Percentiles rank a stretch among this genome's conserved stretches.
Evolutionary conservation across 768 basidiomycete genomes (phyloP).

Genomic region (Hebeloma cylindrosporum): DNA sequence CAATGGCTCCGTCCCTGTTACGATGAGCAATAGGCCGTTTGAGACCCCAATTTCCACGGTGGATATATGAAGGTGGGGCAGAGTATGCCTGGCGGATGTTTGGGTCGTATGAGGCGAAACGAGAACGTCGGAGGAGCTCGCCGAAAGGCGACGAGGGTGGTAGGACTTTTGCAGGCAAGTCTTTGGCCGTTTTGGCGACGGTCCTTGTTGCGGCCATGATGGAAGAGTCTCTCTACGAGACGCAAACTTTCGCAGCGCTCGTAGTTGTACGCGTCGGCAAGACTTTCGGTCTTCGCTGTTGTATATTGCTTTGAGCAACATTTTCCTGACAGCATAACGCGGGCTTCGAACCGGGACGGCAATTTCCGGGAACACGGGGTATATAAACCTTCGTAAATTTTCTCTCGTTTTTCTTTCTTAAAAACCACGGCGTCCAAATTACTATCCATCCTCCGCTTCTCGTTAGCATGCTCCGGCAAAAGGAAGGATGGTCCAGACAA

Average conservation of each 20-base stretch:
- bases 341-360: slow-evolving; percentile 19
- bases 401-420: slow-evolving; percentile 15
- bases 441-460: slow-evolving; percentile 62
- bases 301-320: slow-evolving; percentile 5
- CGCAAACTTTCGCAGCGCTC: too few species aligned
- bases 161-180: slow-evolving; percentile 22
- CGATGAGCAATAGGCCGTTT: slow-evolving; percentile 78
- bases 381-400: slow-evolving; percentile 31
- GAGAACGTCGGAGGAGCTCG: slow-evolving; percentile 75
- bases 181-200: slow-evolving; percentile 10
- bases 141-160: slow-evolving; percentile 68
- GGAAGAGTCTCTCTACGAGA: too few species aligned
- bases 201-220: slow-evolving; percentile 26
- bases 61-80: slow-evolving; percentile 63
- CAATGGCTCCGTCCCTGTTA: slow-evolving; percentile 61
- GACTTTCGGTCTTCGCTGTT: neutral
- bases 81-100: slow-evolving; percentile 77
- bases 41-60: slow-evolving; percentile 82
- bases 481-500: slow-evolving; percentile 88
- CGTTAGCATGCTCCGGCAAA: slow-evolving; percentile 32
- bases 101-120: slow-evolving; percentile 80
- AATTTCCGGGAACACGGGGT: slow-evolving; percentile 20
- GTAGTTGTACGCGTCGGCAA: slow-evolving; percentile 13
- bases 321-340: slow-evolving; percentile 16
- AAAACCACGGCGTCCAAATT: slow-evolving; percentile 77